Base-by-base conservation (phyloP, 1,284 basidiomycete genomes). In the Malassezia obtusa region DNA sequence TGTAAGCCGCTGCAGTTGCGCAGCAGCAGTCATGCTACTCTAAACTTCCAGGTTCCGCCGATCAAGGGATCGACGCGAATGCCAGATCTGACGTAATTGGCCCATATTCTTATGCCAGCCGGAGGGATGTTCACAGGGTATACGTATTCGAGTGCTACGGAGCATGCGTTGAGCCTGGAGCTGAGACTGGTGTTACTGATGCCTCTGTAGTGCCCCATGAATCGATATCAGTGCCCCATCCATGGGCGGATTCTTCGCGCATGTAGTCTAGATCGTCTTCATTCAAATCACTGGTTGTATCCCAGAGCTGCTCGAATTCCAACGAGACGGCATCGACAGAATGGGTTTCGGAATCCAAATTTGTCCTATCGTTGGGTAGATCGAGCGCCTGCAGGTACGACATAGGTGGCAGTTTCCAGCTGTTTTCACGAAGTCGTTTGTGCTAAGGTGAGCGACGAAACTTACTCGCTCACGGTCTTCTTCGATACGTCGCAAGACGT, bases 401-500 rank as follows among this genome's bases (percentile, higher is more conserved):
- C 39, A 68, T 81, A 79, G 49, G 81, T 32, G 85, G 84, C 64
- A 92, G 84, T 22, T 92, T 89, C 90, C 91, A 95, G 49, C 89
- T 83, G 21, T 87, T 82, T 75, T 95, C 90, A 11, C 65, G 51
- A 0, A 95, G 79, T 3, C 89, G 82, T 75, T 95, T 95, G 70
- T 95, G 91, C 63, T 79, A 60, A 12, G 14, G n/a, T 43, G 3
- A 45, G 30, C 2, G 8, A 15, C 3, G n/a, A 41, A 10, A 50
- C 48, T 12, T 43, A 50, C 52, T 12, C 41, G 38, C 28, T 60
- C 54, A 6, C 54, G 54, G 24, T 57, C 54, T 21, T 57, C 55
- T 24, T 95, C 89, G 60, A 95, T 91, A 7, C 89, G 83, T 44
- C 85, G 83, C 59, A 89, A 80, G 17, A 89, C 82, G 57, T 94